These are phyloP conservation scores for Salvia miltiorrhiza DNA, from an alignment of 257 asterid species.

Conservation along the genomic window DNA sequence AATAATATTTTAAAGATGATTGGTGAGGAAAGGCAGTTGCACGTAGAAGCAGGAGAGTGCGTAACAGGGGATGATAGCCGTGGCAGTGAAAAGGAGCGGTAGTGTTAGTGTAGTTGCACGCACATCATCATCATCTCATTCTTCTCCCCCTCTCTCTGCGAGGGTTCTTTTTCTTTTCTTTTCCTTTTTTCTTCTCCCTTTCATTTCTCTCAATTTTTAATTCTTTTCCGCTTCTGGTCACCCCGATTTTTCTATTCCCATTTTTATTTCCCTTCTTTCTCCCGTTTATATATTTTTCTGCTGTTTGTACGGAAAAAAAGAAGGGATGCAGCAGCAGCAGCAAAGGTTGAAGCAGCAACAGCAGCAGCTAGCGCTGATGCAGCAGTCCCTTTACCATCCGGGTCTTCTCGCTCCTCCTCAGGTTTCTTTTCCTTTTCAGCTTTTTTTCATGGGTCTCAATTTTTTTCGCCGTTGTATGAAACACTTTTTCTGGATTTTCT, in stretches of 20 bases:
- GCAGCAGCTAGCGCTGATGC: constrained; percentile 75
- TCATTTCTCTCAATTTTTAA: background rate
- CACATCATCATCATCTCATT: constrained; percentile 20
- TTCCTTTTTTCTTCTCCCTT: background rate
- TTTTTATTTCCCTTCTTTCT: background rate
- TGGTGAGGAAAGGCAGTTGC: constrained; percentile 8
- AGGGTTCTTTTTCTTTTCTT: constrained; percentile 40
- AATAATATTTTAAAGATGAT: background rate
- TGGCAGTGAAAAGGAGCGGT: background rate
- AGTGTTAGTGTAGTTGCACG: constrained; percentile 11
- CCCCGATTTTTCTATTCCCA: background rate
- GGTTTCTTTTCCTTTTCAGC: constrained; percentile 29
- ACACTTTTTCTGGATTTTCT: background rate
- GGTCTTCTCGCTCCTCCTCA: constrained; percentile 66
- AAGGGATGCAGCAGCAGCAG: constrained; percentile 57
- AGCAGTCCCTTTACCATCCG: constrained; percentile 79
- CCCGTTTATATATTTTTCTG: background rate
- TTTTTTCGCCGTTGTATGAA: background rate
- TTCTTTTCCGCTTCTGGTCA: background rate
- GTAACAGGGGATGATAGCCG: constrained; percentile 14
- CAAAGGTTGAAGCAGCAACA: constrained; percentile 69
- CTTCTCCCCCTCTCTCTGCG: constrained; percentile 8
- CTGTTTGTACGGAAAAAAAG: constrained; percentile 12
- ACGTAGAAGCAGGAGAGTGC: background rate
- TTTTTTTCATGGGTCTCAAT: background rate